phyloP scores from a whole-genome alignment of 306 rosid species.

The Fragaria nilgerrensis region DNA sequence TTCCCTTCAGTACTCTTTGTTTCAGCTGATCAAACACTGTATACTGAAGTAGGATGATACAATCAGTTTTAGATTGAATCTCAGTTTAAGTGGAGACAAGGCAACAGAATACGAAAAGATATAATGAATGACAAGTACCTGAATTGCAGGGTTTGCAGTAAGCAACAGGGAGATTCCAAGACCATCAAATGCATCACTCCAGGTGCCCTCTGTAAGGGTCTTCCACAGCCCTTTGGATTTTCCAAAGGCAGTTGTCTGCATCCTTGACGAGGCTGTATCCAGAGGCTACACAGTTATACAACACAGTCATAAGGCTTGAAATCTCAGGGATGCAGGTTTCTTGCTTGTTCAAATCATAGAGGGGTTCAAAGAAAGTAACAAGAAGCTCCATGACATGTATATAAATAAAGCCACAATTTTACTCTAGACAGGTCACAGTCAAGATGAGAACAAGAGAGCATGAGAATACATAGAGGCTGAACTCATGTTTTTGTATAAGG shows the following conservation, averaged over 20 bases:
- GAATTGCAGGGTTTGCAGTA: conserved; percentile 95
- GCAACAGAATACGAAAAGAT: neutral
- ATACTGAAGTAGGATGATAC: conserved; percentile 45
- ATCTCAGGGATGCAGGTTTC: conserved; percentile 9
- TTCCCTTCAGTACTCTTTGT: conserved; percentile 48
- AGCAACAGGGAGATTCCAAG: conserved; percentile 87
- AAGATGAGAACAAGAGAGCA: conserved; percentile 1
- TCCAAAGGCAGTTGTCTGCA: conserved; percentile 97
- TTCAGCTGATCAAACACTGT: conserved; percentile 98
- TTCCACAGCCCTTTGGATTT: conserved; percentile 83
- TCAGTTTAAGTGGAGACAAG: neutral
- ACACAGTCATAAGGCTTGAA: conserved; percentile 34
- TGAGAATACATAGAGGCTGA: neutral
- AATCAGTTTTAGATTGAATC: conserved; percentile 26
- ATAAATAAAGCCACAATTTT: neutral
- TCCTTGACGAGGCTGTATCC: conserved; percentile 96
- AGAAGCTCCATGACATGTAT: neutral
- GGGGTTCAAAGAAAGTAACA: neutral
- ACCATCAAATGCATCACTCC: conserved; percentile 96
- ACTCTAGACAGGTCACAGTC: neutral
- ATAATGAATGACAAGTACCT: conserved; percentile 43
- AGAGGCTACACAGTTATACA: conserved; percentile 71
- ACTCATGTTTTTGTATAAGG: neutral
- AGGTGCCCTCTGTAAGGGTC: conserved; percentile 85
- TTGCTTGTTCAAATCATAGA: conserved; percentile 5